Evolutionary conservation across 2,329 filamentous ascomycete species (phyloP).

Genomic region (Sporothrix pallida): DNA sequence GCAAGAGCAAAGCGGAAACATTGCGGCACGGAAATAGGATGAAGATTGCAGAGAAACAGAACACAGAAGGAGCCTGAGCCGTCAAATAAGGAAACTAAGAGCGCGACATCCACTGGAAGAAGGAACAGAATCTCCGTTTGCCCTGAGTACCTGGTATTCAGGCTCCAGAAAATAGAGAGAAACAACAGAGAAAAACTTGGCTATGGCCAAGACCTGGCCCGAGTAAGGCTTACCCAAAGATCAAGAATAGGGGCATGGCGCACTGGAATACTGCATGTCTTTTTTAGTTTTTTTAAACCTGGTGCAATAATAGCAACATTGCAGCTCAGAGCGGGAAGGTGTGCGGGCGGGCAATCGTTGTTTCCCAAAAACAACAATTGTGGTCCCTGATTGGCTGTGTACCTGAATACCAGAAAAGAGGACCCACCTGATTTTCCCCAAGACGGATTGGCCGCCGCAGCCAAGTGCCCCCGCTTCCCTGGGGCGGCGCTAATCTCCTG

Average conservation of each 20-base stretch:
- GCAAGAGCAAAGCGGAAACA: neutral
- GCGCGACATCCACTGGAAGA: neutral
- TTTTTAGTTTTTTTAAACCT: neutral
- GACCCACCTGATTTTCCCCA: slow-evolving; percentile 26
- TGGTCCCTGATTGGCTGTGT: slow-evolving; percentile 27
- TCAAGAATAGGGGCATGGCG: neutral
- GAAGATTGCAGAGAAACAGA: neutral
- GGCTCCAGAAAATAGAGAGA: neutral
- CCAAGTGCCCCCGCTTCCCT: slow-evolving; percentile 21
- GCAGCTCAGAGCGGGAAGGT: slow-evolving; percentile 20
- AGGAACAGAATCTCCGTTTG: neutral
- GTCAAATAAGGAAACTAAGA: slow-evolving; percentile 18
- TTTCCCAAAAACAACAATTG: slow-evolving; percentile 23
- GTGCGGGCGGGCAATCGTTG: slow-evolving; percentile 25
- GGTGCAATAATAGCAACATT: slow-evolving; percentile 29
- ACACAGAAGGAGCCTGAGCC: neutral
- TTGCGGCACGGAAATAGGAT: slow-evolving; percentile 15
- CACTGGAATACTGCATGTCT: neutral
- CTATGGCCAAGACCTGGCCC: neutral
- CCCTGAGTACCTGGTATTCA: neutral
- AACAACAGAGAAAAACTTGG: neutral
- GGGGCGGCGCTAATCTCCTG: slow-evolving; percentile 37
- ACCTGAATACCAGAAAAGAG: neutral
- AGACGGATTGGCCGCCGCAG: slow-evolving; percentile 31
- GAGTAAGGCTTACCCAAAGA: neutral